Conservation (phyloP, 176 grass and related monocot species). For the Hsuehochloa calcarea region DNA sequence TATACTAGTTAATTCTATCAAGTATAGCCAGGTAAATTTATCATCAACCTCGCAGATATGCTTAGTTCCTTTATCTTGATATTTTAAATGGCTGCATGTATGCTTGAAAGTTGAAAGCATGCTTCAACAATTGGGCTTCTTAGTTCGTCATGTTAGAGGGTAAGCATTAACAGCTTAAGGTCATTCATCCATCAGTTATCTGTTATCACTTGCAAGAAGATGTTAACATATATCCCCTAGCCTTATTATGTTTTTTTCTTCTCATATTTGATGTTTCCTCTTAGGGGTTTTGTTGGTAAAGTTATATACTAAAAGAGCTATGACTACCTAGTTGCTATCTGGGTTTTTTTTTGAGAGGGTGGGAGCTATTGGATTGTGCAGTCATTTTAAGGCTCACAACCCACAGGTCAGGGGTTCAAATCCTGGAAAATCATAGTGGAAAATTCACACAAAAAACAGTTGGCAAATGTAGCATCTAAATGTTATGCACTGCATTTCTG, state of each 20-base stretch:
- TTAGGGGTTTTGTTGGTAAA: not conserved
- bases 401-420: not conserved
- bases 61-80: not conserved
- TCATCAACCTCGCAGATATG: not conserved
- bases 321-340: not conserved
- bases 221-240: not conserved
- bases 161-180: not conserved
- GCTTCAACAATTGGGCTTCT: not conserved
- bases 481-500: not conserved
- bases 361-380: not conserved
- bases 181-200: not conserved
- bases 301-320: not conserved
- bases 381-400: not conserved
- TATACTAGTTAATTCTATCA: not conserved
- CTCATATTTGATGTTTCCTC: constrained; percentile 1
- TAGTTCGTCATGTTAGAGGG: not conserved
- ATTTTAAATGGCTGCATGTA: constrained; percentile 1
- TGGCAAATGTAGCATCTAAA: not conserved
- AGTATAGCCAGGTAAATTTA: not conserved
- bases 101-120: constrained; percentile 12
- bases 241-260: not conserved
- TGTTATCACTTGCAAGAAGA: not conserved
- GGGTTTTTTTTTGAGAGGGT: not conserved
- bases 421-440: not conserved
- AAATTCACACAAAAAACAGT: not conserved